These are phyloP conservation scores for Camelina hispida DNA, from an alignment of 345 rosid genomes.

Conservation along the genomic window DNA sequence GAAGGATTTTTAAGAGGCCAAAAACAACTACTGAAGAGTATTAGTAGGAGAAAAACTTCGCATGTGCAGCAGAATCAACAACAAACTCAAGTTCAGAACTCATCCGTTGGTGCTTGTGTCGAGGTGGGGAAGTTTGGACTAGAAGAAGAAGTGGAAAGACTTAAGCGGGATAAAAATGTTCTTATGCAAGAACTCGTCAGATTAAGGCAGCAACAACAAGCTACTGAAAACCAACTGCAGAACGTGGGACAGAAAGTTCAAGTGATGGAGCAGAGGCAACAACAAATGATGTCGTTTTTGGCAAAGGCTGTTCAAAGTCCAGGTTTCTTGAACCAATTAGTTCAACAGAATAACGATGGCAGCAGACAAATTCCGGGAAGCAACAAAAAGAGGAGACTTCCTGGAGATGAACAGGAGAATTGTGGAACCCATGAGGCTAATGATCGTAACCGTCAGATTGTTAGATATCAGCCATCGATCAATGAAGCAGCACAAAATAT, in stretches of 20 bases:
- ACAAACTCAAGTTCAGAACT: slow-evolving; percentile 59
- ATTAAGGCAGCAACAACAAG: slow-evolving; percentile 88
- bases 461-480: slow-evolving; percentile 70
- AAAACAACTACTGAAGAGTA: slow-evolving; percentile 68
- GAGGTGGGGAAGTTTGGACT: slow-evolving; percentile 90
- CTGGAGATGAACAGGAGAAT: slow-evolving; percentile 59
- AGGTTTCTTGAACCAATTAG: slow-evolving; percentile 76
- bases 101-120: slow-evolving; percentile 74
- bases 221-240: slow-evolving; percentile 76
- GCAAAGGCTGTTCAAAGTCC: slow-evolving; percentile 92
- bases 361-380: slow-evolving; percentile 61
- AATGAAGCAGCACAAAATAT: slow-evolving; percentile 75
- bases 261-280: slow-evolving; percentile 94
- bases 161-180: slow-evolving; percentile 85
- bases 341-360: slow-evolving; percentile 68
- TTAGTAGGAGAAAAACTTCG: slow-evolving; percentile 70
- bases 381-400: slow-evolving; percentile 83
- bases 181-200: slow-evolving; percentile 93
- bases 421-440: slow-evolving; percentile 42
- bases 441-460: slow-evolving; percentile 64
- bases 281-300: slow-evolving; percentile 88
- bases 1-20: slow-evolving; percentile 87
- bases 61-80: slow-evolving; percentile 61
- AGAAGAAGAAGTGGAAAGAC: slow-evolving; percentile 85
- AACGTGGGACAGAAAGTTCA: slow-evolving; percentile 79